Base-by-base conservation (phyloP, 2,329 filamentous ascomycete species). In the Thielaviopsis euricoi region DNA sequence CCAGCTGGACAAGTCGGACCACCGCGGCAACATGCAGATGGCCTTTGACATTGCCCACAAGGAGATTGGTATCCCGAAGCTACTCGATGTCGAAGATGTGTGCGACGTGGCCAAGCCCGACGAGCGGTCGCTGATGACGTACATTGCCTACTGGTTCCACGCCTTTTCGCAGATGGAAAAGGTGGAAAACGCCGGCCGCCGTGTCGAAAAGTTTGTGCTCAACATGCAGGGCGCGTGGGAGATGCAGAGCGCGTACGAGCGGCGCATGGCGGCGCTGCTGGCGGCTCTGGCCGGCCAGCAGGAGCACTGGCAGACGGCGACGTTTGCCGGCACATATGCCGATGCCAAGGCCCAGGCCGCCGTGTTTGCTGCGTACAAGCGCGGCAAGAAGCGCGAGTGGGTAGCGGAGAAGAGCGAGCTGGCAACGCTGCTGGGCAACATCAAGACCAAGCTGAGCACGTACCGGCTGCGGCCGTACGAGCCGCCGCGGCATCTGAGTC, bases 131-230 rank as follows among this genome's bases (percentile, higher is more conserved):
- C 78, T 98, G 68, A 98, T 98, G 93, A 98, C 93, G 0, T 98
- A 98, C 71, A 98, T 98, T 65, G 93, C 93, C 63, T 98, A 98
- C 75, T 98, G 93, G 93, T 98, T 98, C 78, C 93, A 98, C 68
- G 93, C 93, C 65, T 98, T 98, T 70, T 97, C 91, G 29, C 91
- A 97, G 67, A 94, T 98, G 84, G 93, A 98, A 73, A 87, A 91
- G 69, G 93, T 98, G 9, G 93, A 98, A 71, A 98, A 98, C 68
- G 93, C 93, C 3, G 93, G 93, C 5, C 82, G 93, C 61, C 82
- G 93, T 64, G 93, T 98, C 5, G 93, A 98, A 74, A 98, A 98
- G 71, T 98, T 98, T 67, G 87, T 98, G 65, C 89, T 88, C 68
- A 97, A 93, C 70, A 97, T 98, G 93, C 89, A 96, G 68, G 93